Base-by-base conservation (phyloP, 1,139 yeast genomes). In the Sugiyamaella xylanicola region DNA sequence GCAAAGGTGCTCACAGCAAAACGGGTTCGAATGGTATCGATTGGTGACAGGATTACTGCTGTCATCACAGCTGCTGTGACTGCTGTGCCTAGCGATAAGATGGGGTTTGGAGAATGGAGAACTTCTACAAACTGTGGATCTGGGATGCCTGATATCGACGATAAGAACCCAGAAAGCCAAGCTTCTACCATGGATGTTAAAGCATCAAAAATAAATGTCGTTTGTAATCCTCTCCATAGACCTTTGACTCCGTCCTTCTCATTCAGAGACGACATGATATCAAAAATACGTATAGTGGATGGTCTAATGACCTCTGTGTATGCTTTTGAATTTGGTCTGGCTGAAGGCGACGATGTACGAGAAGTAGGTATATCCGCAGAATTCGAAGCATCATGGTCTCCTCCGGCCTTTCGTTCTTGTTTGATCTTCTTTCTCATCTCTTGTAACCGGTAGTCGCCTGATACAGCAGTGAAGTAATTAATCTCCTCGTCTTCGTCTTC, bases 61-160 rank as follows among this genome's bases (percentile, higher is more conserved):
- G 97, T 84, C 40, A 87, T 68, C 0, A 89, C 83, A 52, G 89
- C 81, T 0, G 96, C 93, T 39, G 83, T 73, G 2, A 91, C 80
- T 1, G 90, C 84, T 17, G 90, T 75, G 56, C 83, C 72, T 22
- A 91, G 75, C 15, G 95, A 85, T 52, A 80, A 76, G 56, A 83
- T 74, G 0, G 95, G 91, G 61, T 86, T 90, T 2, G 92, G 84
- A 36, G 93, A 86, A 66, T 87, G 95, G 25, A 90, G 79, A 60
- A 89, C 80, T 63, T 89, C 96, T 61, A 90, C 84, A 69, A 89
- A 87, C 61, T 86, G 84, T 0, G 97, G 97, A 68, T 91, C 97
- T 0, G 97, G 96, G n/a, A 90, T 82, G 15, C 89, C 87, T 56
- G 89, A 73, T 53, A 88, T 76, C 2, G 96, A 93, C 4, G 96